A percentile compares a stretch with the other conserved stretches of the same genome.
These are phyloP conservation scores for Blastomyces percursus DNA, from an alignment of 2,329 filamentous ascomycete species.

Conservation along the genomic window DNA sequence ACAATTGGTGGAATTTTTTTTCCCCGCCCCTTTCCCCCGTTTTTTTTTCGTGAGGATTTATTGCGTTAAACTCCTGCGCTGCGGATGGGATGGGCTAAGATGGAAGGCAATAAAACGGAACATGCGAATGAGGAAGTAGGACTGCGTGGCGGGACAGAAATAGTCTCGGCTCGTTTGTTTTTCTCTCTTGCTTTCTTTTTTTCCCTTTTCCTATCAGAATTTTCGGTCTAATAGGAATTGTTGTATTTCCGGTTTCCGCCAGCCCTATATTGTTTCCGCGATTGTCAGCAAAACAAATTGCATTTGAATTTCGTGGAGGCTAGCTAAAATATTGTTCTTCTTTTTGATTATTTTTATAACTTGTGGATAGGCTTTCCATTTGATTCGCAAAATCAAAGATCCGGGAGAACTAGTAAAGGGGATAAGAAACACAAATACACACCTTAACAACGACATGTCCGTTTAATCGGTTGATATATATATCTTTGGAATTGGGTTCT, in stretches of 20 bases:
- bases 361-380: neutral
- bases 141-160: neutral
- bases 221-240: slow-evolving; percentile 39
- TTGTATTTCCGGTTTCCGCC: slow-evolving; percentile 39
- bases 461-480: slow-evolving; percentile 50
- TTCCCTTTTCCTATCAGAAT: slow-evolving; percentile 25
- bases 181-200: slow-evolving; percentile 10
- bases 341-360: neutral
- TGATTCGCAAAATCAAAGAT: neutral
- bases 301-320: neutral
- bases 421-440: slow-evolving; percentile 15
- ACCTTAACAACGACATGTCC: slow-evolving; percentile 68
- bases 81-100: neutral
- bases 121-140: neutral
- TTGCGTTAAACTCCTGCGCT: neutral
- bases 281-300: neutral
- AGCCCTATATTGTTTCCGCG: slow-evolving; percentile 30
- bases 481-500: slow-evolving; percentile 30
- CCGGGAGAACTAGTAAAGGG: neutral
- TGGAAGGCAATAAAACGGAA: neutral
- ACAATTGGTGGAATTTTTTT: neutral
- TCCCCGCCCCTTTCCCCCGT: neutral
- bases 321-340: neutral
- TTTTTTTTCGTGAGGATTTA: neutral
- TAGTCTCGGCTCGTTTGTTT: neutral